A percentile compares a stretch with the other conserved stretches of the same genome.
Evolutionary conservation across 495 filamentous ascomycete genomes (phyloP).

Genomic region (Stereocaulon alpinum): DNA sequence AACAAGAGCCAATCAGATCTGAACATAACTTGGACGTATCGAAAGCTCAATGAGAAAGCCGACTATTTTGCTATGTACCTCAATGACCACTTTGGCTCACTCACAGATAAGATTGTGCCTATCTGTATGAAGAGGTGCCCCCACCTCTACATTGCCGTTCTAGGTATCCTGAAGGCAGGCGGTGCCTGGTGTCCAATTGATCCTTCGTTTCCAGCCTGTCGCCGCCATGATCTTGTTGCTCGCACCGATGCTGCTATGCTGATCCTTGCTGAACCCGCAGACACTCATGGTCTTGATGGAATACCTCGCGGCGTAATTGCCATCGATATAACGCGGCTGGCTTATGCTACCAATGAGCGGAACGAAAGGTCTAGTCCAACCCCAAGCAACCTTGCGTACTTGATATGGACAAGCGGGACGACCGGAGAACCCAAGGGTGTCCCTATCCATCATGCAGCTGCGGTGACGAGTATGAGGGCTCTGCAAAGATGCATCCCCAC

Average conservation of each 20-base stretch:
- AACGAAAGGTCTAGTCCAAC: constrained; percentile 11
- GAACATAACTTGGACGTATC: constrained; percentile 27
- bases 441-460: constrained; percentile 23
- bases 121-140: constrained; percentile 76
- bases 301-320: constrained; percentile 25
- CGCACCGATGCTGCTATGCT: constrained; percentile 24
- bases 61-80: constrained; percentile 24
- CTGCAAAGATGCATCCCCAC: constrained; percentile 27
- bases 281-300: constrained; percentile 13
- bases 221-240: constrained; percentile 30
- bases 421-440: constrained; percentile 25
- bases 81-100: constrained; percentile 16
- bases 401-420: constrained; percentile 33
- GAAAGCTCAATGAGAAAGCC: constrained; percentile 26
- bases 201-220: constrained; percentile 27
- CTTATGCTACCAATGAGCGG: not conserved
- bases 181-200: constrained; percentile 35
- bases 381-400: constrained; percentile 25
- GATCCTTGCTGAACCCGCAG: constrained; percentile 20
- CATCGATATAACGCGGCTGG: constrained; percentile 23
- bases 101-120: constrained; percentile 45
- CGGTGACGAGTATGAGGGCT: constrained; percentile 28
- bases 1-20: constrained; percentile 3
- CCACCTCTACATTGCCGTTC: constrained; percentile 64
- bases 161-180: constrained; percentile 65